Base-by-base conservation (phyloP, 768 basidiomycete species). In the Russula vinacea region DNA sequence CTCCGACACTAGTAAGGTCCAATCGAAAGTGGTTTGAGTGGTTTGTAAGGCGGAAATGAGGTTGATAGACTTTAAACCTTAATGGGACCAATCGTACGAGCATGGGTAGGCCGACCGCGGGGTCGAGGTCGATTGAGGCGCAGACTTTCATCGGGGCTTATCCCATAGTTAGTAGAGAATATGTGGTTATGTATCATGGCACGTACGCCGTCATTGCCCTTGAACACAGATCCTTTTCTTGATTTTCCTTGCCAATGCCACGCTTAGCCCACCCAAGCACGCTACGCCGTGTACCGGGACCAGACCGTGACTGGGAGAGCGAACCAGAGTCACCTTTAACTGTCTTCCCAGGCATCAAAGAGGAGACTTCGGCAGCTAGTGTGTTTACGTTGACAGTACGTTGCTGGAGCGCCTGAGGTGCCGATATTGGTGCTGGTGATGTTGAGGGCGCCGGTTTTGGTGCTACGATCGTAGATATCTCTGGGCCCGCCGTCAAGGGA, bases 221-320 rank as follows among this genome's bases (percentile, higher is more conserved):
- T 70, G 76, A 72, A 62, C 75, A 57, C 56, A 35, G 82, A 68
- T 82, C 81, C 63, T 83, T 85, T 53, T 76, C 76, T 70, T 77
- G 57, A 73, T 82, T 62, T 71, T 75, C 74, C 78, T 85, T 74
- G 35, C 80, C 81, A 0, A 75, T 78, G 68, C 80, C 83, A 40
- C 84, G 82, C 75, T 89, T 90, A 47, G 84, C 75, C 84, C 82
- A 85, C 1, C 88, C 88, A 1, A 84, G 76, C 0, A 82, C 81
- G 0, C 76, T 78, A n/a, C 86, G 78, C 14, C 86, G 78, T 0
- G 82, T 77, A n/a, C 76, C 79, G 0, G 85, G 85, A 3, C 76
- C 79, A 52, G 85, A 82, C 29, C 82, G 78, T 17, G 85, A 80
- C 11, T 85, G 82, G 6, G 75, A 55, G 3, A 69, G 60, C 71